Base-by-base conservation (phyloP, 75 land plant genomes). In the Pseudotsuga menziesii region DNA sequence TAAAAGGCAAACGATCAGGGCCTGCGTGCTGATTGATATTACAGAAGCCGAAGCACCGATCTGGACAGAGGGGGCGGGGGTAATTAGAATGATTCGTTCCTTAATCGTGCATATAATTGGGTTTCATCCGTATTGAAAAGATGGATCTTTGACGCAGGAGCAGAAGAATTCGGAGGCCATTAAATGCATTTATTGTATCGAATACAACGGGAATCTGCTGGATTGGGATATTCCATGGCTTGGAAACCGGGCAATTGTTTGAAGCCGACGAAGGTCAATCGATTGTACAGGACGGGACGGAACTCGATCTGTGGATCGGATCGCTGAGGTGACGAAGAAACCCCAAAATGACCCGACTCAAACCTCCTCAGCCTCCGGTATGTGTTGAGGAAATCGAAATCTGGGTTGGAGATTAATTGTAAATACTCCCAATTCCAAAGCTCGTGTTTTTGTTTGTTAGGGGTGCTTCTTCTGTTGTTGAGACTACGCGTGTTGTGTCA, bases 41-140 rank as follows among this genome's bases (percentile, higher is more conserved):
- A 69, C 20, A 16, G 52, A 48, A 8, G 52, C 52, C 0, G 13
- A 41, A n/a, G 25, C 20, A 69, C 22, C 36, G 52, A 48, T 48
- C 52, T 8, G 11, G 52, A n/a, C 44, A 69, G 48, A 69, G 2
- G 69, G 69, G 69, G 17, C 35, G 3, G 9, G 72, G 23, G 48
- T 36, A 69, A 39, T 69, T n/a, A 0, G 48, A 41, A 5, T 36
- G 13, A 69, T 64, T 64, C 35, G 19, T 64, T 29, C 39, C 39
- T 32, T 64, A 32, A 29, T 32, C 27, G 32, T 5, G 8, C 52
- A 39, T 48, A 48, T 69, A 69, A 69, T 35, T 69, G 15, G 72
- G n/a, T 48, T 69, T 69, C 72, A 69, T 69, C 72, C 25, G 39
- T 69, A 69, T 69, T 69, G 72, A 41, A 69, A n/a, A 69, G 52